Evolutionary conservation across 306 rosid species (phyloP), one percentile per base, ranked within the genome.

Genomic region (Prosopis cineraria): DNA sequence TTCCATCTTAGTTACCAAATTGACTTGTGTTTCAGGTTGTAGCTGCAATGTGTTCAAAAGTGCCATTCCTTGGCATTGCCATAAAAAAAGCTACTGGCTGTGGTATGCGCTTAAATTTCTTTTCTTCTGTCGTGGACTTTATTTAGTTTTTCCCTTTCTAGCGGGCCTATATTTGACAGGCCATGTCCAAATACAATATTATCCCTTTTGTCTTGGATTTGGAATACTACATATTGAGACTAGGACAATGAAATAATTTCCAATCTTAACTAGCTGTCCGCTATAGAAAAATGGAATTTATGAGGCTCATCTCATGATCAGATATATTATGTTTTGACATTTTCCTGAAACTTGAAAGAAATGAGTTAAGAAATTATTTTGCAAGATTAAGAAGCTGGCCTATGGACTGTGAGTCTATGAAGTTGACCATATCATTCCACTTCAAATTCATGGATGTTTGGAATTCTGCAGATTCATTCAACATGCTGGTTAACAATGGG

Each of bases 21-120:
- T 68, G 76, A 27, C 76, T 82, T 78, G 58, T 76, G 85, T 27
- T 80, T 67, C 92, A 95, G 99, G 93, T 95, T 70, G 68, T 95
- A 69, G 97, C 96, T 55, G 97, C 98, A 70, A 95, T 95, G 99
- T 91, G 96, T 85, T 95, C 99, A 22, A 95, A 95, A 91, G 97
- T 95, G 9, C 99, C 99, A 55, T 87, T 85, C 58, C 91, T 95
- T 68, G 88, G 99, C 89, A 83, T 75, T 76, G 99, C 99, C 78
- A 95, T 95, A 66, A 81, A 89, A 94, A 91, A 91, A 78, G 92
- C 93, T 64, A 91, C 99, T 62, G 91, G 87, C 75, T 85, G 91
- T 74, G 92, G 99, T 92, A 88, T 58, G 93, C 72, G 34, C 73
- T 81, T 29, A 67, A 43, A 34, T 33, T 30, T 45, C 53, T 70